phyloP scores from a whole-genome alignment of 2,329 filamentous ascomycete species.

The Ceratocystis alfenasii region DNA sequence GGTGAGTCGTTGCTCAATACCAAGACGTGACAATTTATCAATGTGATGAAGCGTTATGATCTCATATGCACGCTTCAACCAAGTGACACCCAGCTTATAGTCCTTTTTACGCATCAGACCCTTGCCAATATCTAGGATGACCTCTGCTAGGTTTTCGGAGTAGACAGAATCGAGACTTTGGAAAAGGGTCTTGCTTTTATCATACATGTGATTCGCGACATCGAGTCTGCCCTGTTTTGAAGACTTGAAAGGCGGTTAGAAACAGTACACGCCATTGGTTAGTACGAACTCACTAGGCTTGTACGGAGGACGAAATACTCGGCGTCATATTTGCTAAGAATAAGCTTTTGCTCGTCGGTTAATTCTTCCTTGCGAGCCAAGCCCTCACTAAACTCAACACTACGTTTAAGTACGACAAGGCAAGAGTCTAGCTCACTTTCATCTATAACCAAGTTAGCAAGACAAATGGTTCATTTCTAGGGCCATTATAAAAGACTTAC shows the following conservation, averaged over 20 bases:
- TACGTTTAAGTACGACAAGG: constrained; percentile 46
- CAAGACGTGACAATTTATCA: constrained; percentile 45
- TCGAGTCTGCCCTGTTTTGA: constrained; percentile 64
- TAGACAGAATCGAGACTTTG: constrained; percentile 36
- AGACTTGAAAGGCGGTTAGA: constrained; percentile 38
- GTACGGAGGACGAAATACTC: constrained; percentile 58
- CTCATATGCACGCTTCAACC: constrained; percentile 59
- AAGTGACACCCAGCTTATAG: constrained; percentile 34
- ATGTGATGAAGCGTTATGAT: constrained; percentile 44
- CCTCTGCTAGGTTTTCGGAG: constrained; percentile 52
- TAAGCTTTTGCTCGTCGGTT: constrained; percentile 2
- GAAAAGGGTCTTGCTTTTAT: constrained; percentile 39
- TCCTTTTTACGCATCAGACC: constrained; percentile 42
- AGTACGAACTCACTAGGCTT: constrained; percentile 42
- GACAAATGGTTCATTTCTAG: background rate
- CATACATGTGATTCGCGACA: constrained; percentile 67
- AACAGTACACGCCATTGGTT: background rate
- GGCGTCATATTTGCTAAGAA: constrained; percentile 28
- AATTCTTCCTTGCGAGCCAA: constrained; percentile 8
- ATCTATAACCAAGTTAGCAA: constrained; percentile 31
- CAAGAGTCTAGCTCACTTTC: constrained; percentile 45
- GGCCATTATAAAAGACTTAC: constrained; percentile 30
- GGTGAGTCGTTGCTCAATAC: constrained; percentile 51
- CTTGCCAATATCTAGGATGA: constrained; percentile 61
- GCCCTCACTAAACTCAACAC: constrained; percentile 11